Percentiles rank a stretch among this genome's conserved stretches.
phyloP scores from a whole-genome alignment of 1,139 yeast genomes.

The Pichia sp. region DNA sequence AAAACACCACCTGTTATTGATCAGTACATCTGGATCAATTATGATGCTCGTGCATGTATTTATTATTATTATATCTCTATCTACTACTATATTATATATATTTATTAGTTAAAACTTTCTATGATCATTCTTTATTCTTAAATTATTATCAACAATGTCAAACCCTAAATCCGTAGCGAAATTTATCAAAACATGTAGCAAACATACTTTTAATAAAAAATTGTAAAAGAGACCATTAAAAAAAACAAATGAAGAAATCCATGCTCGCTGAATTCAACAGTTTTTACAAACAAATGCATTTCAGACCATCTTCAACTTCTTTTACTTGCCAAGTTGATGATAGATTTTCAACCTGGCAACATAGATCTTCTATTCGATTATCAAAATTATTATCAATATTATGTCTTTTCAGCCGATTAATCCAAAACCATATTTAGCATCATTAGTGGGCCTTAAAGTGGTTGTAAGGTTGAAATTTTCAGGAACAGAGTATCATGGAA shows the following conservation, averaged over 20 bases:
- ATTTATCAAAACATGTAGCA: too few species aligned
- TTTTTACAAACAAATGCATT: too few species aligned
- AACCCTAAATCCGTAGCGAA: too few species aligned
- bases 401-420: constrained; percentile 63
- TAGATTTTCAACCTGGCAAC: neutral
- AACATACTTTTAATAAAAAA: too few species aligned
- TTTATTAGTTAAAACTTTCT: constrained; percentile 3
- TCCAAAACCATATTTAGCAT: constrained; percentile 85
- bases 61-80: constrained; percentile 9
- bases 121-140: neutral
- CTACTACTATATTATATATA: constrained; percentile 2
- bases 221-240: too few species aligned
- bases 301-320: too few species aligned
- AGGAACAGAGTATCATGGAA: constrained; percentile 82
- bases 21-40: neutral
- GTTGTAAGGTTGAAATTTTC: constrained; percentile 93
- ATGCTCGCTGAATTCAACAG: too few species aligned
- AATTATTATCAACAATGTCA: neutral
- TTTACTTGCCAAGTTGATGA: too few species aligned
- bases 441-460: constrained; percentile 62
- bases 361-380: neutral
- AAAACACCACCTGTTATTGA: neutral
- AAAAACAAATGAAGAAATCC: too few species aligned
- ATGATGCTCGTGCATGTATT: constrained; percentile 12
- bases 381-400: neutral